Evolutionary conservation across 2,329 filamentous ascomycete genomes (phyloP).

Genomic region (Colletotrichum melonis): DNA sequence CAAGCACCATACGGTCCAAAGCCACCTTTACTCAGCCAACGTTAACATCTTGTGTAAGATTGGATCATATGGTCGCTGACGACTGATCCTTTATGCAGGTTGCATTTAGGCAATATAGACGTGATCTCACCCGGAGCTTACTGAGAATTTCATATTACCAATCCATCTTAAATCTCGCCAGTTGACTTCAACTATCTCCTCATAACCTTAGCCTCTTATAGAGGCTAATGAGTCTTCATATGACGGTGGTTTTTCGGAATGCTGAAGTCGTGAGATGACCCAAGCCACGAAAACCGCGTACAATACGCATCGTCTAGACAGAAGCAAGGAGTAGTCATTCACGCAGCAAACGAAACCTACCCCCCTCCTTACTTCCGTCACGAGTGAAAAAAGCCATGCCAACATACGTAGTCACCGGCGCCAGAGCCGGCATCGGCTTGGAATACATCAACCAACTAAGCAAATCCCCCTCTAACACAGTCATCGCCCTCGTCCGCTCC

Average conservation of each 20-base stretch:
- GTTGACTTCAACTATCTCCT: neutral
- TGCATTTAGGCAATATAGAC: neutral
- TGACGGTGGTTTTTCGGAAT: neutral
- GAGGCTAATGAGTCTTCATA: neutral
- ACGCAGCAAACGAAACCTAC: neutral
- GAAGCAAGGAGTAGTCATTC: neutral
- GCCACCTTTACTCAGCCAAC: neutral
- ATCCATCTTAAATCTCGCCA: neutral
- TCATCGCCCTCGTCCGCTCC: conserved; percentile 53
- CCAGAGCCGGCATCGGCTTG: conserved; percentile 44
- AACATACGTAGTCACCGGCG: conserved; percentile 47
- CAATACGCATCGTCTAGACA: neutral
- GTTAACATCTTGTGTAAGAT: neutral
- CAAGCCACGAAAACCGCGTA: neutral
- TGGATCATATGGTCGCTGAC: neutral
- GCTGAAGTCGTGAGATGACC: neutral
- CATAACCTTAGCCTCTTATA: neutral
- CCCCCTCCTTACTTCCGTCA: neutral
- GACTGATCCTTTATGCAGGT: neutral
- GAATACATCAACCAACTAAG: conserved; percentile 46
- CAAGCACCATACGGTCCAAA: neutral
- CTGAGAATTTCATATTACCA: neutral
- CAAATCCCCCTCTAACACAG: conserved; percentile 45
- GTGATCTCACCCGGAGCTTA: neutral
- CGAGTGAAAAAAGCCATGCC: conserved; percentile 38